Evolutionary conservation across 2,329 filamentous ascomycete genomes (phyloP).

Genomic region (Cladophialophora exuberans): DNA sequence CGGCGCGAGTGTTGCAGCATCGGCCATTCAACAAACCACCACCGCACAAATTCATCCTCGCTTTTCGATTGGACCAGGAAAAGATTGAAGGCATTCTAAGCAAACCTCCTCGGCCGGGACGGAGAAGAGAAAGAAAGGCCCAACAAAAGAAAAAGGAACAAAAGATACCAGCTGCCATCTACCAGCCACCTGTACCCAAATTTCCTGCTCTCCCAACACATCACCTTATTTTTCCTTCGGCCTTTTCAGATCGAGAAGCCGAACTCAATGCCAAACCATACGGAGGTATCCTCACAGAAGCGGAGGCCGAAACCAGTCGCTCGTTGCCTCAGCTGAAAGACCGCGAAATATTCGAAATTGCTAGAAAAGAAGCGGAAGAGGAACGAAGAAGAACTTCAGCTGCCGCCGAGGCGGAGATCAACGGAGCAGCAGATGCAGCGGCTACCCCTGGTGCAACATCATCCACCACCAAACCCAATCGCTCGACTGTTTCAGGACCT

Average conservation of each 20-base stretch:
- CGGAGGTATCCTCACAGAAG: conserved; percentile 86
- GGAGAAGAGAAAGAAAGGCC: conserved; percentile 50
- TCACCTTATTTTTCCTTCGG: conserved; percentile 55
- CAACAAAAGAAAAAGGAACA: conserved; percentile 33
- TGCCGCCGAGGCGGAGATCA: conserved; percentile 58
- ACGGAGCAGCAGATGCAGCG: conserved; percentile 61
- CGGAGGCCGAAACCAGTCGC: conserved; percentile 86
- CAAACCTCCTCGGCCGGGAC: conserved; percentile 61
- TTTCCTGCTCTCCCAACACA: conserved; percentile 34
- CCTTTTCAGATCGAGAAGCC: conserved; percentile 81
- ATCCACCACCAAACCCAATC: conserved; percentile 58
- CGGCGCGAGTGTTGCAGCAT: conserved; percentile 32
- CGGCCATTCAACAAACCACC: conserved; percentile 37
- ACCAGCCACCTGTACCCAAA: conserved; percentile 51
- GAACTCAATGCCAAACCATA: conserved; percentile 93
- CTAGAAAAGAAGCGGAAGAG: conserved; percentile 87
- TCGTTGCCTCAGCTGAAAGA: conserved; percentile 82
- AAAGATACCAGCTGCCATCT: conserved; percentile 46
- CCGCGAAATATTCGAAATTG: conserved; percentile 83
- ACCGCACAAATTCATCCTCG: conserved; percentile 58
- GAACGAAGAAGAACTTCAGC: conserved; percentile 70
- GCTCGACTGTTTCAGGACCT: conserved; percentile 74
- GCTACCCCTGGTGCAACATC: conserved; percentile 44
- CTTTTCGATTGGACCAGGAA: conserved; percentile 60
- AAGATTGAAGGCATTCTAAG: conserved; percentile 65